These are phyloP conservation scores for Aspergillus funiculosus DNA, from an alignment of 495 filamentous ascomycete species.

Conservation along the genomic window DNA sequence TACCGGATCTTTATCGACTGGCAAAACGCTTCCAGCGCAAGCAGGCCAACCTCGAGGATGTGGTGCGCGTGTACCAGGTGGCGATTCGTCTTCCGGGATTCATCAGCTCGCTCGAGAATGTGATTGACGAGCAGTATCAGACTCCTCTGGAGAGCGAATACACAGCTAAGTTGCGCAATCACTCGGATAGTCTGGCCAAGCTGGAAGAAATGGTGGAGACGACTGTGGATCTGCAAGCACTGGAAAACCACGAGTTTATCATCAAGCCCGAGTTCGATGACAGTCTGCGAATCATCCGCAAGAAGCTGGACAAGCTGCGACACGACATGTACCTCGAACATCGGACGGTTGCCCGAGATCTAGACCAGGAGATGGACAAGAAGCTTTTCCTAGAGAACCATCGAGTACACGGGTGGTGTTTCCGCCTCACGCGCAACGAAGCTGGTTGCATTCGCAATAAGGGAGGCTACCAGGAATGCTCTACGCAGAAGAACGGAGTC, in stretches of 20 bases:
- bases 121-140: slow-evolving; percentile 93
- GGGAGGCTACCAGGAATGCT: slow-evolving; percentile 84
- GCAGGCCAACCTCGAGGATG: slow-evolving; percentile 87
- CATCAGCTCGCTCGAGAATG: slow-evolving; percentile 77
- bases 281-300: slow-evolving; percentile 75
- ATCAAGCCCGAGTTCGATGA: slow-evolving; percentile 99
- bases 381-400: slow-evolving; percentile 98
- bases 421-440: slow-evolving; percentile 87
- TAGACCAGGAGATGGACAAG: slow-evolving; percentile 93
- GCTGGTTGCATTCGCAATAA: slow-evolving; percentile 91
- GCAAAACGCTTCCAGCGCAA: slow-evolving; percentile 92
- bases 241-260: slow-evolving; percentile 96
- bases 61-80: slow-evolving; percentile 91
- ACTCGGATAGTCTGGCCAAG: slow-evolving; percentile 74
- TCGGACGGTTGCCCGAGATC: slow-evolving; percentile 64
- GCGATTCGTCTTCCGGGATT: slow-evolving; percentile 87
- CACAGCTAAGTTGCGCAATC: slow-evolving; percentile 70
- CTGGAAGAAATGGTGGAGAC: slow-evolving; percentile 98
- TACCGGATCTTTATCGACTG: slow-evolving; percentile 90
- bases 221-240: slow-evolving; percentile 89
- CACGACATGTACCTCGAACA: slow-evolving; percentile 84
- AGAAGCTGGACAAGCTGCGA: slow-evolving; percentile 79
- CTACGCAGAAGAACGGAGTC: slow-evolving; percentile 97
- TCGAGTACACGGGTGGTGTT: slow-evolving; percentile 92
- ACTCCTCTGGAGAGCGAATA: slow-evolving; percentile 84